These are phyloP conservation scores for Trametes sp. DNA, from an alignment of 1,284 basidiomycete species.

Conservation along the genomic window DNA sequence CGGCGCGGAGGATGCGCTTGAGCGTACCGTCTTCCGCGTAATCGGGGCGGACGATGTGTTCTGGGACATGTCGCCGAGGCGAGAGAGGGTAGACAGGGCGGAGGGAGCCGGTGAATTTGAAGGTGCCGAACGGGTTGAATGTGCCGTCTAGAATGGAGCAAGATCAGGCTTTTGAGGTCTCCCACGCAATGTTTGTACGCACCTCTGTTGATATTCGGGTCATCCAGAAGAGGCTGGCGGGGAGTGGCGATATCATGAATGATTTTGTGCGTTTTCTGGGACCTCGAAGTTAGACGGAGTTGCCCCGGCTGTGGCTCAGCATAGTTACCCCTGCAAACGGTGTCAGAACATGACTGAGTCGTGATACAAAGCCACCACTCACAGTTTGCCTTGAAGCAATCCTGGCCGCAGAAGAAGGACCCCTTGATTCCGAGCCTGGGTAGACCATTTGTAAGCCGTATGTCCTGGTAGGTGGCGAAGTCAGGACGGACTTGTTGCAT, in stretches of 20 bases:
- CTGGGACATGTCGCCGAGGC: constrained; percentile 71
- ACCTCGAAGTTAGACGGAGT: constrained; percentile 13
- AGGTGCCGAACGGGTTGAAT: constrained; percentile 78
- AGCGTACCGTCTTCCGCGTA: constrained; percentile 76
- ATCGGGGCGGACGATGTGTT: constrained; percentile 81
- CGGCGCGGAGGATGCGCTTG: constrained; percentile 36
- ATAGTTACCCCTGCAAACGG: constrained; percentile 51
- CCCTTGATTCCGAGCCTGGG: constrained; percentile 78
- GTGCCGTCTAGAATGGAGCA: constrained; percentile 59
- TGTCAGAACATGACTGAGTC: background rate
- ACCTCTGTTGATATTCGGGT: constrained; percentile 45
- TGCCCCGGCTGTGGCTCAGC: background rate
- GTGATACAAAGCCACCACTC: constrained; percentile 41
- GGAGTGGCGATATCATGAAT: constrained; percentile 71
- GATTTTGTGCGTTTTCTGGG: constrained; percentile 80
- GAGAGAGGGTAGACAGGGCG: constrained; percentile 82
- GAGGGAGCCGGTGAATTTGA: constrained; percentile 72
- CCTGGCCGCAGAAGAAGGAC: constrained; percentile 86
- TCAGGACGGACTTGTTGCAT: constrained; percentile 72
- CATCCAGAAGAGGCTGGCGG: constrained; percentile 43
- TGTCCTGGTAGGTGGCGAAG: constrained; percentile 10
- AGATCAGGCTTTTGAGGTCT: background rate
- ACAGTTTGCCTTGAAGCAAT: constrained; percentile 88
- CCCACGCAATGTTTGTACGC: background rate
- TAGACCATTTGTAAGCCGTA: constrained; percentile 24